phyloP scores from a whole-genome alignment of 306 rosid genomes.

The Cucumis cinereus region DNA sequence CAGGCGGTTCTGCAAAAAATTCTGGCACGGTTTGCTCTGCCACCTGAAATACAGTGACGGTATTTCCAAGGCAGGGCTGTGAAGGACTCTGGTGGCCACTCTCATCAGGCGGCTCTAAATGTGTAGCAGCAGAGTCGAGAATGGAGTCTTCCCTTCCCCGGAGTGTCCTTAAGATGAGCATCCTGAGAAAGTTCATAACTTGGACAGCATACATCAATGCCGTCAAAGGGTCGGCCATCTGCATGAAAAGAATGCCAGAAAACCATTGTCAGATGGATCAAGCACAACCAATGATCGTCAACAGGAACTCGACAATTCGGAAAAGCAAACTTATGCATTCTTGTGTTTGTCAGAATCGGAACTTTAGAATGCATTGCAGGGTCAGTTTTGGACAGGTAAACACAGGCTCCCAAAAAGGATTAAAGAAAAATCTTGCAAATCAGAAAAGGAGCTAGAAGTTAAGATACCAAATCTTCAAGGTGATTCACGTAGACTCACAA shows the following conservation, averaged over 20 bases:
- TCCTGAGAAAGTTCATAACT: slow-evolving; percentile 85
- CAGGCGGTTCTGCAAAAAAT: slow-evolving; percentile 17
- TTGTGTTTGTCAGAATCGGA: not conserved
- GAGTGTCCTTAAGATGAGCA: slow-evolving; percentile 44
- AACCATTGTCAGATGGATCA: slow-evolving; percentile 1
- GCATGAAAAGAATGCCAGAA: slow-evolving; percentile 15
- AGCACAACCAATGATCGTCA: not conserved
- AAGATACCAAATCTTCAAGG: not conserved
- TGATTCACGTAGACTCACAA: not conserved
- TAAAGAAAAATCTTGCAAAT: not conserved
- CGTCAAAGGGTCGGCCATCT: slow-evolving; percentile 84
- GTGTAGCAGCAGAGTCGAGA: slow-evolving; percentile 23
- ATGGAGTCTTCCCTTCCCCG: slow-evolving; percentile 45
- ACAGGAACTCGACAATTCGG: not conserved
- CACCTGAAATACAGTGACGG: slow-evolving; percentile 25
- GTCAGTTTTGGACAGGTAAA: not conserved
- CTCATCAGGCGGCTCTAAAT: slow-evolving; percentile 43
- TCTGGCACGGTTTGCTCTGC: slow-evolving; percentile 11
- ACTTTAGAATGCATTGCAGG: not conserved
- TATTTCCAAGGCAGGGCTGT: slow-evolving; percentile 24
- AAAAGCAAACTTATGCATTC: not conserved
- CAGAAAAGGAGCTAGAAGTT: not conserved
- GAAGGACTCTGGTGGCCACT: slow-evolving; percentile 34
- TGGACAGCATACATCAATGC: slow-evolving; percentile 88
- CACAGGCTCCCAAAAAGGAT: not conserved